Base-by-base conservation (phyloP, 2,329 filamentous ascomycete species). In the Diatrype stigma region DNA sequence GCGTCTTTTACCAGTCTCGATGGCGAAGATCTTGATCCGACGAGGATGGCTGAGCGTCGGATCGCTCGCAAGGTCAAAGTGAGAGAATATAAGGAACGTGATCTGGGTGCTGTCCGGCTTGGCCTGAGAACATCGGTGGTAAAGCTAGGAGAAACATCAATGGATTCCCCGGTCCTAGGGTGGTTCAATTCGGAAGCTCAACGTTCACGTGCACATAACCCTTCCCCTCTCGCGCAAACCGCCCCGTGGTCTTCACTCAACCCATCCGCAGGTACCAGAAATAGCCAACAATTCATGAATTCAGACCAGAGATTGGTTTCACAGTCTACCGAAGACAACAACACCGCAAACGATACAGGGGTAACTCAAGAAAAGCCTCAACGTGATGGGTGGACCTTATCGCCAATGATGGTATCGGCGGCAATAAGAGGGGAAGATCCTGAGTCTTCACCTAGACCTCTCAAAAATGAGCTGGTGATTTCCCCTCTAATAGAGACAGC, bases 351-450 rank as follows among this genome's bases (percentile, higher is more conserved):
- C 10, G 47, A 10, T 19, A 42, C 28, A 19, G 49, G 46, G 19
- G 40, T 42, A 22, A 42, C 50, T 23, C 49, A 17, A 6, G 16
- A 17, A 16, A 19, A 6, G 2, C 12, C 14, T 40, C 17, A 38
- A 38, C 42, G 37, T 34, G 48, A 40, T 17, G 19, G 23, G 22
- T 56, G 51, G 47, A 42, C 21, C 6, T 56, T 64, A 40, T 64
- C 63, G 7, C 56, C 60, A 5, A 53, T 64, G n/a, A 65, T 66
- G 56, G 54, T 63, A 1, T 54, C 63, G 2, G 57, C 57, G n/a
- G 44, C 37, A 23, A 21, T 48, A 30, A 21, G 23, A 21, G 49
- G 19, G 14, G 49, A 45, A 17, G 40, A n/a, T 2, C 23, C 22
- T 17, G 23, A 50, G 42, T 21, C 45, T 42, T 22, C 37, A 4